Percentiles rank a stretch among this genome's conserved stretches.
These are phyloP conservation scores for Clonostachys rosea DNA, from an alignment of 2,329 filamentous ascomycete genomes.

Conservation along the genomic window DNA sequence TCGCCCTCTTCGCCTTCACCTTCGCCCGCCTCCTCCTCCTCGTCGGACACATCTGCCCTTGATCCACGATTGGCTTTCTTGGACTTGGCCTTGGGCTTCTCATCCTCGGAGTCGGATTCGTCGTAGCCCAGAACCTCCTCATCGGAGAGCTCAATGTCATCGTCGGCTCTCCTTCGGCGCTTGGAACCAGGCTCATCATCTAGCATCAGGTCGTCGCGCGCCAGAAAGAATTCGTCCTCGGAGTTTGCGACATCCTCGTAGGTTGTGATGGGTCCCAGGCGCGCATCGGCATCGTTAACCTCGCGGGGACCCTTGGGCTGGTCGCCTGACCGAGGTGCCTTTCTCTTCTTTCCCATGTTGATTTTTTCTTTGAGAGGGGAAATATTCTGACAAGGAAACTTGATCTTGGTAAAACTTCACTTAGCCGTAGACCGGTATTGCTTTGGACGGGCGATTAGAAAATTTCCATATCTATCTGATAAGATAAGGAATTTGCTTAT, in stretches of 20 bases:
- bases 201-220: constrained; percentile 80
- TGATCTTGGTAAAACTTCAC: too few relatives aligned
- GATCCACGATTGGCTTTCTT: constrained; percentile 32
- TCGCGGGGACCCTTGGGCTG: constrained; percentile 48
- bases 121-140: constrained; percentile 54
- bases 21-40: constrained; percentile 53
- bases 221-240: constrained; percentile 88
- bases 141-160: constrained; percentile 60
- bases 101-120: constrained; percentile 25
- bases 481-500: not conserved
- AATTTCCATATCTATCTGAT: not conserved
- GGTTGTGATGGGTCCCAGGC: constrained; percentile 54
- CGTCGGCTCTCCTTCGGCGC: constrained; percentile 67
- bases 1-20: constrained; percentile 52
- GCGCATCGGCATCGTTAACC: constrained; percentile 52
- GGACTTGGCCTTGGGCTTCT: constrained; percentile 19
- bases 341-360: constrained; percentile 64
- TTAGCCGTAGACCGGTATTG: too few relatives aligned
- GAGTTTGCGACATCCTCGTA: constrained; percentile 88
- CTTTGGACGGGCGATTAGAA: not conserved
- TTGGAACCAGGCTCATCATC: constrained; percentile 79
- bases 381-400: not conserved
- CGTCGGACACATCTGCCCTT: constrained; percentile 14
- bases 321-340: constrained; percentile 49
- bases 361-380: not conserved